Evolutionary conservation across 1,284 basidiomycete genomes (phyloP).

Genomic region (Trichosporon coremiiforme): DNA sequence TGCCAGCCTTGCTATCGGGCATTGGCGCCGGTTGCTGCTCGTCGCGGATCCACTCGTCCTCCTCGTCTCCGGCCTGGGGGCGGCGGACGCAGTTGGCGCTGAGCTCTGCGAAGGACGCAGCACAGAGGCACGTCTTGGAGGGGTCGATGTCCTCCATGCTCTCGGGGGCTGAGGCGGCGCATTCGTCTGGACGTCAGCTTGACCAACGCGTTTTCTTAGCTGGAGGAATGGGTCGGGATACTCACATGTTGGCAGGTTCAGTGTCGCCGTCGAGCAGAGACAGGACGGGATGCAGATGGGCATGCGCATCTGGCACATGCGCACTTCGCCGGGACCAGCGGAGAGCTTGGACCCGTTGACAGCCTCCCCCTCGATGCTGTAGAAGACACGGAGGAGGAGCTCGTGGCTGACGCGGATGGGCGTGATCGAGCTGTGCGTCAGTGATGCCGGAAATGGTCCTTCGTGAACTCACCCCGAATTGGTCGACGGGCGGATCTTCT

Average conservation of each 20-base stretch:
- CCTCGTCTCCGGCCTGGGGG: conserved; percentile 12
- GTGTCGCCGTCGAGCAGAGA: conserved; percentile 39
- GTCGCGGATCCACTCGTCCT: conserved; percentile 24
- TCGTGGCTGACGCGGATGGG: conserved; percentile 53
- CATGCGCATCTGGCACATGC: conserved; percentile 50
- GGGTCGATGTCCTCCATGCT: conserved; percentile 35
- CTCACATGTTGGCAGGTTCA: conserved; percentile 49
- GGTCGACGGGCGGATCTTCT: conserved; percentile 53
- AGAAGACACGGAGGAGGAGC: conserved; percentile 51
- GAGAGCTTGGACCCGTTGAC: conserved; percentile 31
- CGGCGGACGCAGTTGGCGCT: conserved; percentile 39
- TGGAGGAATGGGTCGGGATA: background rate
- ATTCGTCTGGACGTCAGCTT: conserved; percentile 29
- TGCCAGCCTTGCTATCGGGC: background rate
- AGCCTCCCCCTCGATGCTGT: conserved; percentile 51
- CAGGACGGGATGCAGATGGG: conserved; percentile 51
- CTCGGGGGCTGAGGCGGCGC: conserved; percentile 23
- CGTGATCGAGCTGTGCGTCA: conserved; percentile 41
- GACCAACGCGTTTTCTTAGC: no score
- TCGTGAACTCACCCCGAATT: conserved; percentile 45
- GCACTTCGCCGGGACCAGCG: conserved; percentile 50
- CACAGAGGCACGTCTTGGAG: conserved; percentile 42
- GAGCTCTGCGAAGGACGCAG: conserved; percentile 43
- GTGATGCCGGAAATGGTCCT: background rate
- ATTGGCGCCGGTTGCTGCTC: background rate